Conservation (phyloP, 345 rosid species). For the Populus euphratica region DNA sequence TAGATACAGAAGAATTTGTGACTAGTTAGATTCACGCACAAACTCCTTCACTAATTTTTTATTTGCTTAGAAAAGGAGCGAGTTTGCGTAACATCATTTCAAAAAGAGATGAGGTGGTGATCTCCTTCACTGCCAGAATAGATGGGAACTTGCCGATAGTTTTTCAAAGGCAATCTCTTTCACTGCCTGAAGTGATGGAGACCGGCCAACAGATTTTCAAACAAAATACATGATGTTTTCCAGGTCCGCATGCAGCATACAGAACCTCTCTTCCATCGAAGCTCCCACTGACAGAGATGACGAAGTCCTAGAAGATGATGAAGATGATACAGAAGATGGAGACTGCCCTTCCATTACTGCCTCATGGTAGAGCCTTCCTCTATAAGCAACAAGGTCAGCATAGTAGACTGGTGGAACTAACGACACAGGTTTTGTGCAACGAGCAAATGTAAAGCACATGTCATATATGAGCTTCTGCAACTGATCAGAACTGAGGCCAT, state of each 20-base stretch:
- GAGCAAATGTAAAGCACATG: conserved; percentile 81
- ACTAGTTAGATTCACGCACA: conserved; percentile 72
- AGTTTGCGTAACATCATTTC: conserved; percentile 33
- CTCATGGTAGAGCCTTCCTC: conserved; percentile 69
- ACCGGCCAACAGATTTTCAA: conserved; percentile 25
- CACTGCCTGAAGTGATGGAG: neutral
- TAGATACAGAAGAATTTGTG: neutral
- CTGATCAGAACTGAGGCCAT: conserved; percentile 55
- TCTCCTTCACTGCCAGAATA: conserved; percentile 4
- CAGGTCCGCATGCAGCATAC: conserved; percentile 53
- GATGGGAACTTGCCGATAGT: neutral
- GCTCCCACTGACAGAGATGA: conserved; percentile 36
- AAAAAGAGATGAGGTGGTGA: conserved; percentile 1
- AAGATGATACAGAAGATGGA: conserved; percentile 41
- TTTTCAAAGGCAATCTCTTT: conserved; percentile 33
- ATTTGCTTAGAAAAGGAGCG: conserved; percentile 31
- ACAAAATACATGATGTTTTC: conserved; percentile 72
- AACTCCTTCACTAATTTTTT: conserved; percentile 37
- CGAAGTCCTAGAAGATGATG: conserved; percentile 40
- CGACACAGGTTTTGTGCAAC: conserved; percentile 85
- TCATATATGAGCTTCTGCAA: conserved; percentile 66
- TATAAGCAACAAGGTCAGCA: conserved; percentile 77
- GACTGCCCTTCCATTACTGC: conserved; percentile 45
- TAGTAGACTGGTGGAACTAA: conserved; percentile 78
- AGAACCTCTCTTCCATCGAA: conserved; percentile 40